phyloP scores from a whole-genome alignment of 352 stramenopile species.

The Pythium dissotocum region DNA sequence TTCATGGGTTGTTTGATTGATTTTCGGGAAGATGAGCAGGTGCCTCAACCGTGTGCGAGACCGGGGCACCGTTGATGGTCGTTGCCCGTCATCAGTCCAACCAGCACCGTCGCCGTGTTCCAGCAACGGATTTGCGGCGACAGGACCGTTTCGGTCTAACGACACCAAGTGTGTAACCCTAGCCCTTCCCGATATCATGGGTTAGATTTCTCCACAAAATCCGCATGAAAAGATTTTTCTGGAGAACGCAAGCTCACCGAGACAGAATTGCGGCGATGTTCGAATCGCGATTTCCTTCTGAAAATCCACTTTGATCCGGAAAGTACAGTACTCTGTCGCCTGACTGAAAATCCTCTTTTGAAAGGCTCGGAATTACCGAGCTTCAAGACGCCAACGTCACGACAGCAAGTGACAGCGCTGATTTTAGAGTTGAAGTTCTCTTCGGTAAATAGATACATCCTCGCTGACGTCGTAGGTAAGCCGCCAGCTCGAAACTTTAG shows the following conservation, averaged over 20 bases:
- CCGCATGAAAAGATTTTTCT: background rate
- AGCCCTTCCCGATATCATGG: background rate
- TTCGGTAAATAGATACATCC: background rate
- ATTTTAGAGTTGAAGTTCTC: background rate
- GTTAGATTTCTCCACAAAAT: background rate
- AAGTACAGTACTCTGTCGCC: background rate
- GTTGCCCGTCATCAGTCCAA: background rate
- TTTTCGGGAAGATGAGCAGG: background rate
- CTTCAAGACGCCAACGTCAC: background rate
- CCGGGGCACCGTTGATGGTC: background rate
- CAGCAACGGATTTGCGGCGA: background rate
- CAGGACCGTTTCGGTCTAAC: background rate
- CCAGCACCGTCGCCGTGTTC: background rate
- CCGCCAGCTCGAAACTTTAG: background rate
- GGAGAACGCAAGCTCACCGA: background rate
- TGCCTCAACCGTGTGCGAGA: conserved; percentile 6
- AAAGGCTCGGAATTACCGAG: background rate
- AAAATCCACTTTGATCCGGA: background rate
- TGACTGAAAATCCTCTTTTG: background rate
- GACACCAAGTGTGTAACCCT: background rate
- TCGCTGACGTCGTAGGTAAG: background rate
- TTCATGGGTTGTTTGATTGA: conserved; percentile 2
- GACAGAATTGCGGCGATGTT: background rate
- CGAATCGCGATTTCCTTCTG: background rate
- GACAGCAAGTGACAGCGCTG: conserved; percentile 1